phyloP scores from a whole-genome alignment of 805 yeast species.

The Zygosaccharomyces pseudorouxii region DNA sequence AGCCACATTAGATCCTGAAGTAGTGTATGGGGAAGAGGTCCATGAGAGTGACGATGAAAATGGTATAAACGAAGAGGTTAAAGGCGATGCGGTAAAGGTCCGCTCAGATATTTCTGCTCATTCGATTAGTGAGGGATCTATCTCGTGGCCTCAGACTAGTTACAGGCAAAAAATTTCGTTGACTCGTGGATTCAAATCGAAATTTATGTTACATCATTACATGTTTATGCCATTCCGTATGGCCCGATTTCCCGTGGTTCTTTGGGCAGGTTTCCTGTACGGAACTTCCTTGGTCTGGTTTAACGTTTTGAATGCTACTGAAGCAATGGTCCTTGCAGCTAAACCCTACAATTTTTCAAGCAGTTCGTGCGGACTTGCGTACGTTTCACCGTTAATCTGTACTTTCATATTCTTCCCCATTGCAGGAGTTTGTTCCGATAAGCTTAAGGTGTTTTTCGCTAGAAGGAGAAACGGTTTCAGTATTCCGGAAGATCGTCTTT shows the following conservation, averaged over 20 bases:
- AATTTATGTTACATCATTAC: slow-evolving; percentile 30
- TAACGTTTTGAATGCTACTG: slow-evolving; percentile 45
- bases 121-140: not conserved
- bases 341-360: slow-evolving; percentile 50
- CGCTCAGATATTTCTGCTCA: not conserved
- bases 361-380: slow-evolving; percentile 46
- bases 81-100: not conserved
- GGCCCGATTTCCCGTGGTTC: slow-evolving; percentile 48
- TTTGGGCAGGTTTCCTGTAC: slow-evolving; percentile 56
- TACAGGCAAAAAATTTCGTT: slow-evolving; percentile 40
- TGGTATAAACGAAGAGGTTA: slow-evolving; percentile 3
- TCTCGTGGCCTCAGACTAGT: not conserved
- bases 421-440: slow-evolving; percentile 50
- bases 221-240: slow-evolving; percentile 39
- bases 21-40: not conserved
- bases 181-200: slow-evolving; percentile 37
- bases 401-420: slow-evolving; percentile 41
- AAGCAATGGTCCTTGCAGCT: slow-evolving; percentile 40
- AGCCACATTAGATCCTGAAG: not conserved
- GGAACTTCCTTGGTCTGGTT: slow-evolving; percentile 39
- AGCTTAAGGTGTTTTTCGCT: slow-evolving; percentile 46
- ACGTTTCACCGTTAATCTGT: slow-evolving; percentile 50
- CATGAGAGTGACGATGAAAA: slow-evolving; percentile 1
- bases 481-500: slow-evolving; percentile 54
- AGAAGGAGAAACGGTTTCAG: slow-evolving; percentile 47